Percentiles rank a stretch among this genome's conserved stretches.
phyloP scores from a whole-genome alignment of 371 early-diverging fungal genomes.

The Dinochytrium kinnereticum region DNA sequence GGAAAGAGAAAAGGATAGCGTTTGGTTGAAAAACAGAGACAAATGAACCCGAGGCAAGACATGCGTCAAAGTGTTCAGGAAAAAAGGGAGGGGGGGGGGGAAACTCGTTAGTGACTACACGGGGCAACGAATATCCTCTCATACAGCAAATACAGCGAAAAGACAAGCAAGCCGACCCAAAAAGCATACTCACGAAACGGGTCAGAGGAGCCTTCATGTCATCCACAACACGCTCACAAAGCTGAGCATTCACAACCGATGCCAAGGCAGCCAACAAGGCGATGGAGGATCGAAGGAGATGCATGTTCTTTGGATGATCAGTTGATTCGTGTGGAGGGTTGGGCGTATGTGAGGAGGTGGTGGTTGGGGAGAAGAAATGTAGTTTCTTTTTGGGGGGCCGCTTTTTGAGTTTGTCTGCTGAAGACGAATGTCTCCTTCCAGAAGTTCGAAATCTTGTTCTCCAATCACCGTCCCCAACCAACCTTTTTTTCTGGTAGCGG shows the following conservation, averaged over 20 bases:
- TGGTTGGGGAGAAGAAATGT: no score
- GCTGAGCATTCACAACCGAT: constrained; percentile 6
- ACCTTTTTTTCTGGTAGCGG: no score
- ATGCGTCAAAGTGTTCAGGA: background rate
- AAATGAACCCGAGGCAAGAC: background rate
- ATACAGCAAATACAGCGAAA: background rate
- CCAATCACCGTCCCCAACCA: no score
- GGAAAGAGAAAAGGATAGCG: background rate
- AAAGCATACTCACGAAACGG: background rate
- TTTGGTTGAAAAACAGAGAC: no score
- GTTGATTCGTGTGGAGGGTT: background rate
- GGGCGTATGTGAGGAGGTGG: no score
- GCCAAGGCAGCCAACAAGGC: constrained; percentile 2
- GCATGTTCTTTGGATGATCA: background rate
- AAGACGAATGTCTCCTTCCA: no score
- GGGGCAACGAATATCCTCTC: no score
- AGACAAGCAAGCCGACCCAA: background rate
- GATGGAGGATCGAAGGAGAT: background rate
- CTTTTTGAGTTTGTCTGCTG: no score
- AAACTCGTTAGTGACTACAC: no score
- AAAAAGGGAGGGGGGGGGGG: background rate
- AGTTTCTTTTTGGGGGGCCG: no score
- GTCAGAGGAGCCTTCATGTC: constrained; percentile 9
- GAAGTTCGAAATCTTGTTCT: no score
- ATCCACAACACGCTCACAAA: constrained; percentile 11